A percentile compares a stretch with the other conserved stretches of the same genome.
These are phyloP conservation scores for Podospora fimiseda DNA, from an alignment of 495 filamentous ascomycete species.

Conservation along the genomic window DNA sequence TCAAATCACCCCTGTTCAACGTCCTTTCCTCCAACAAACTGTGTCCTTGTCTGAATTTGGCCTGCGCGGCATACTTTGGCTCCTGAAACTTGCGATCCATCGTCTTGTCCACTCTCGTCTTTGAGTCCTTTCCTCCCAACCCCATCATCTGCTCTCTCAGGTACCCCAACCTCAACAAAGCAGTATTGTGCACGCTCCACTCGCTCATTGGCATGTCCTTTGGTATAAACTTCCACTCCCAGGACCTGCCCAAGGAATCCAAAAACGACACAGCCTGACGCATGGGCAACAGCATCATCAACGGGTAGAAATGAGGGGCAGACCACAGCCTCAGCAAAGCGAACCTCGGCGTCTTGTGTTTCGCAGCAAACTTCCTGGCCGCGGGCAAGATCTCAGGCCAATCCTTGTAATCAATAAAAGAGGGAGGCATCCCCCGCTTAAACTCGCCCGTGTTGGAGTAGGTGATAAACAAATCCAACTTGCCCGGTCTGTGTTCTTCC, in stretches of 20 bases:
- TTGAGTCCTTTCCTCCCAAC: background rate
- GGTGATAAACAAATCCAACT: conserved; percentile 40
- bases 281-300: conserved; percentile 36
- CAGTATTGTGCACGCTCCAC: conserved; percentile 36
- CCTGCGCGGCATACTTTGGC: conserved; percentile 11
- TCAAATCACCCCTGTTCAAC: conserved; percentile 32
- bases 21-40: conserved; percentile 31
- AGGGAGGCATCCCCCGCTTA: conserved; percentile 8
- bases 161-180: conserved; percentile 24
- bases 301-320: conserved; percentile 45
- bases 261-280: conserved; percentile 30
- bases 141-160: conserved; percentile 19
- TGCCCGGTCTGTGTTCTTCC: conserved; percentile 29
- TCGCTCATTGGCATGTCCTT: conserved; percentile 45
- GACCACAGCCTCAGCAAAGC: conserved; percentile 44
- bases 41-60: conserved; percentile 11
- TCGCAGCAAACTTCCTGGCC: conserved; percentile 26
- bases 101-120: background rate
- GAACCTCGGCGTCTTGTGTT: conserved; percentile 27
- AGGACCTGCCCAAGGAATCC: conserved; percentile 33
- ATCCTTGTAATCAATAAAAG: conserved; percentile 22
- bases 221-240: conserved; percentile 46
- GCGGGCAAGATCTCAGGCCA: conserved; percentile 25
- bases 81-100: conserved; percentile 1
- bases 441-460: conserved; percentile 19